phyloP scores from a whole-genome alignment of 2,329 filamentous ascomycete species.

The Aspergillus pseudoterreus region DNA sequence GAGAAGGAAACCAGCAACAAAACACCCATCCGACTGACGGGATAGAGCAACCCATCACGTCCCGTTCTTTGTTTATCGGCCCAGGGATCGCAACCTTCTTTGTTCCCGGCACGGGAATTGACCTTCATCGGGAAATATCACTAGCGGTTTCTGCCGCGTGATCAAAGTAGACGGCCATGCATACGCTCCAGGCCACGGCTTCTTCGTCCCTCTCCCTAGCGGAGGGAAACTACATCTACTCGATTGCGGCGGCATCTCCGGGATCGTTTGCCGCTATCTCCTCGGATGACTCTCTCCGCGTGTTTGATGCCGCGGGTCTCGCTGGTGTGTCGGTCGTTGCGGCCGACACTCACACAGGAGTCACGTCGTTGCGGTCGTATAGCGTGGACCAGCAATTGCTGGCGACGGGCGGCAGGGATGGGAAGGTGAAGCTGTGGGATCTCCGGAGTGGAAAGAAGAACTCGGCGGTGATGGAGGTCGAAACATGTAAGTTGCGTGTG shows the following conservation, averaged over 20 bases:
- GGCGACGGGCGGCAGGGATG: constrained; percentile 39
- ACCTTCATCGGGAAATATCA: neutral
- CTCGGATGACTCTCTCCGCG: constrained; percentile 43
- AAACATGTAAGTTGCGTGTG: constrained; percentile 29
- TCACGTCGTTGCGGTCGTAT: constrained; percentile 36
- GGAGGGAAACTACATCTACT: constrained; percentile 42
- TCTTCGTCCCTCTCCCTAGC: constrained; percentile 39
- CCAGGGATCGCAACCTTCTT: neutral
- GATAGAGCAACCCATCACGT: neutral
- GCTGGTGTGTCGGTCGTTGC: constrained; percentile 27
- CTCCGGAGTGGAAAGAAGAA: constrained; percentile 27
- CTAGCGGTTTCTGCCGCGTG: neutral
- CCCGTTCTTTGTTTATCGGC: neutral
- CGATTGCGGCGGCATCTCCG: constrained; percentile 27
- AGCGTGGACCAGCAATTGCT: constrained; percentile 24
- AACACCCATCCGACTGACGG: neutral
- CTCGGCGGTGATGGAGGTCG: constrained; percentile 30
- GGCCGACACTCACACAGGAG: constrained; percentile 31
- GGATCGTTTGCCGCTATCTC: constrained; percentile 40
- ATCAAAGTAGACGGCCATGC: constrained; percentile 22
- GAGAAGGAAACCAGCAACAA: constrained; percentile 3
- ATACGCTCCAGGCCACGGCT: constrained; percentile 29
- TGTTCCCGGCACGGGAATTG: neutral
- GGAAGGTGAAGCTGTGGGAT: constrained; percentile 42
- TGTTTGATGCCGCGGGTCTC: constrained; percentile 37